Percentiles rank a stretch among this genome's conserved stretches.
Evolutionary conservation across 139 green algal species (phyloP).

Genomic region (Closterium sp.): DNA sequence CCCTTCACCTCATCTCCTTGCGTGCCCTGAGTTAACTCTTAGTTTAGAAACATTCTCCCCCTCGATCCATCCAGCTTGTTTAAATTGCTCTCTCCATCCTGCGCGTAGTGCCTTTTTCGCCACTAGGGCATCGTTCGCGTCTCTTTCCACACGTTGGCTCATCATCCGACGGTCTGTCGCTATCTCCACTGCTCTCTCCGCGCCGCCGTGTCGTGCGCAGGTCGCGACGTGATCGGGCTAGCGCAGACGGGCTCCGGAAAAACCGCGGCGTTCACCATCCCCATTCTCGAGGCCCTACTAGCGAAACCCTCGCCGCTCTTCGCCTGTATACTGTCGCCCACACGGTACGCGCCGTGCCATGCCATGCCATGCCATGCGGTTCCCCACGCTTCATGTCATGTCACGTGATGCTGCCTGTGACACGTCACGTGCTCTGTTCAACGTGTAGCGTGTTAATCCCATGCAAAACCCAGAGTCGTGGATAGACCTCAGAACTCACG

Average conservation of each 20-base stretch:
- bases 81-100: too few species aligned
- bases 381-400: neutral
- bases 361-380: neutral
- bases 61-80: too few species aligned
- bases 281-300: constrained; percentile 90
- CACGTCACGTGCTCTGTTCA: neutral
- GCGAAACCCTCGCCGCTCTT: constrained; percentile 87
- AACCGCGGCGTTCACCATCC: constrained; percentile 94
- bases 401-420: neutral
- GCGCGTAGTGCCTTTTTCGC: too few species aligned
- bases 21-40: too few species aligned
- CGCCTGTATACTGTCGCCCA: constrained; percentile 91
- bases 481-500: neutral
- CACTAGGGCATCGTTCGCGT: too few species aligned
- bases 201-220: neutral
- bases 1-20: neutral
- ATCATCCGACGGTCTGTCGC: too few species aligned
- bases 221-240: constrained; percentile 90
- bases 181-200: neutral
- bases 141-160: too few species aligned
- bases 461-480: neutral
- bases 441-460: neutral
- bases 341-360: constrained; percentile 49
- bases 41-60: too few species aligned
- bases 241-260: constrained; percentile 97